phyloP scores from a whole-genome alignment of 192 early-diverging fungal genomes.

The Rhizoclosmatium sp. region DNA sequence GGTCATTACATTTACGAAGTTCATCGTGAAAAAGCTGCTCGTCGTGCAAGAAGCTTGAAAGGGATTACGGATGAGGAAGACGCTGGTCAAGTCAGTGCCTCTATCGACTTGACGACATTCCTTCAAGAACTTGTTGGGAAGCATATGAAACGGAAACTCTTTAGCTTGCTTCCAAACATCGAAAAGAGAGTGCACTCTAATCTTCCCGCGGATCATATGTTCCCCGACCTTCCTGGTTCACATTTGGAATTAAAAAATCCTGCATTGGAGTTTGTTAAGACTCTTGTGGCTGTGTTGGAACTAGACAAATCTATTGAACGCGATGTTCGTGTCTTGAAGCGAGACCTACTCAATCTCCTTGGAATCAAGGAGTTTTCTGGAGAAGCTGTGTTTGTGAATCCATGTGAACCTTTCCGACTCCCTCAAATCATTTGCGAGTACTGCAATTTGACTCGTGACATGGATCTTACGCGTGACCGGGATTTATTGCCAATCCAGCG shows the following conservation, averaged over 20 bases:
- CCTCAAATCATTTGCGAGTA: slow-evolving; percentile 86
- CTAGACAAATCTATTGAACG: slow-evolving; percentile 75
- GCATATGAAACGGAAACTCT: slow-evolving; percentile 64
- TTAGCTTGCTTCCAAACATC: slow-evolving; percentile 70
- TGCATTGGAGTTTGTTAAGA: slow-evolving; percentile 86
- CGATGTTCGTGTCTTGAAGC: slow-evolving; percentile 82
- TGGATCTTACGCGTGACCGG: slow-evolving; percentile 90
- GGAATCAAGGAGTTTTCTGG: slow-evolving; percentile 83
- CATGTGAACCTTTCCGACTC: slow-evolving; percentile 81
- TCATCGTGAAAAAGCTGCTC: slow-evolving; percentile 47
- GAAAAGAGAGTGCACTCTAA: slow-evolving; percentile 34
- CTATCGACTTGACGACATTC: slow-evolving; percentile 33
- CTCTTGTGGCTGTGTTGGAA: slow-evolving; percentile 76
- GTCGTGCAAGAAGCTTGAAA: neutral
- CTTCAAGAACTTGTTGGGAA: slow-evolving; percentile 42
- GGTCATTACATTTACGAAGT: slow-evolving; percentile 62
- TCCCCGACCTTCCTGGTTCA: slow-evolving; percentile 79
- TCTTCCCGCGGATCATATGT: slow-evolving; percentile 52
- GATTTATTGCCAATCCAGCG: slow-evolving; percentile 61
- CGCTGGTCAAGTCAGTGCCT: neutral
- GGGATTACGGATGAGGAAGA: slow-evolving; percentile 7
- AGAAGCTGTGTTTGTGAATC: slow-evolving; percentile 81
- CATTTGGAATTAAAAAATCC: slow-evolving; percentile 71
- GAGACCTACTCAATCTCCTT: slow-evolving; percentile 77
- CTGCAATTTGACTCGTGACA: slow-evolving; percentile 84